Percentiles rank a stretch among this genome's conserved stretches.
Conservation (phyloP, 805 yeast genomes). For the Brettanomyces sp. region DNA sequence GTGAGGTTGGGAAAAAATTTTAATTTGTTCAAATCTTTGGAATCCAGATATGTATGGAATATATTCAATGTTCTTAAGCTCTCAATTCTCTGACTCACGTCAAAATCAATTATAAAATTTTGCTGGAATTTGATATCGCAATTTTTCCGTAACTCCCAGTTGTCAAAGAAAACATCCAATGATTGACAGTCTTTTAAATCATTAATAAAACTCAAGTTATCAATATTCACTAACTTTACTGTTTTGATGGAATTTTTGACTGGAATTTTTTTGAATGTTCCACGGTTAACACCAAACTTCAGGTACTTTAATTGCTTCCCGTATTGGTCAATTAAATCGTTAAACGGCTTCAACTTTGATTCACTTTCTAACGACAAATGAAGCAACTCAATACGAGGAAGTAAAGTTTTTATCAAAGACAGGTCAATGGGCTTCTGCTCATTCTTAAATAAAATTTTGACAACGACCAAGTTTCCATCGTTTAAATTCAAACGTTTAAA, state of each 20-base stretch:
- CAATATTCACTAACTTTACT: slow-evolving; percentile 21
- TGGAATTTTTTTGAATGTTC: slow-evolving; percentile 19
- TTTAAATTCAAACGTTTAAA: slow-evolving; percentile 20
- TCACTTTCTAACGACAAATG: slow-evolving; percentile 23
- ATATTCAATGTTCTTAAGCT: slow-evolving; percentile 18
- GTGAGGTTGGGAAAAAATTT: slow-evolving; percentile 21
- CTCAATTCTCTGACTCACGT: slow-evolving; percentile 9
- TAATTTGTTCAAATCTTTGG: slow-evolving; percentile 17
- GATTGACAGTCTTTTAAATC: slow-evolving; percentile 15
- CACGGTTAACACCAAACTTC: slow-evolving; percentile 24
- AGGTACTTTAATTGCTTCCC: slow-evolving; percentile 16
- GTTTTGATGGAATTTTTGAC: slow-evolving; percentile 14
- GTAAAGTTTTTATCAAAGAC: slow-evolving; percentile 16
- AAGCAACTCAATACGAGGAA: slow-evolving; percentile 18
- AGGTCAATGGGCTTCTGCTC: slow-evolving; percentile 23
- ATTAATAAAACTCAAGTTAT: slow-evolving; percentile 20
- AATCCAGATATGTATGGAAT: slow-evolving; percentile 22
- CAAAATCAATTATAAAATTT: slow-evolving; percentile 15
- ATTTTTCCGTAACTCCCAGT: slow-evolving; percentile 23
- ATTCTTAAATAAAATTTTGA: slow-evolving; percentile 21
- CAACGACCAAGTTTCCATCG: slow-evolving; percentile 22
- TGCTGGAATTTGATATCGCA: slow-evolving; percentile 17
- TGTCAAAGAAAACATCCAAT: slow-evolving; percentile 22
- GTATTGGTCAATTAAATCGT: slow-evolving; percentile 17
- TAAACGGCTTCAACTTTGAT: slow-evolving; percentile 19